Evolutionary conservation across 306 rosid species (phyloP), one percentile per base, ranked within the genome.

Genomic region (Gillenia trifoliata): DNA sequence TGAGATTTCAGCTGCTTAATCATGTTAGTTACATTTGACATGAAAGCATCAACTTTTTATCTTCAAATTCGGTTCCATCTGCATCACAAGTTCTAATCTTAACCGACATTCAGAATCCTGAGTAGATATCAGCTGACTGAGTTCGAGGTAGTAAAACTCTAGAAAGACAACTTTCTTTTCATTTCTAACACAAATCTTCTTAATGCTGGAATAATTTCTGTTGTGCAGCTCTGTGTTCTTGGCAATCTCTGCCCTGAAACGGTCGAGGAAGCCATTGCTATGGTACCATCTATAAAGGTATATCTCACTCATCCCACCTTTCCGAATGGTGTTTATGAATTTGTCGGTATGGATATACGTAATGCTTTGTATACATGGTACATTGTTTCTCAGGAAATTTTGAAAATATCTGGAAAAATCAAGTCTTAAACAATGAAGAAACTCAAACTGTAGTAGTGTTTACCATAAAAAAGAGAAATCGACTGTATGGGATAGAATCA

Each of bases 171-270:
- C 45, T 30, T 30, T 38, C 59, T 22, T 77, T 15, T 71, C 17
- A 20, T 47, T 29, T 11, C 8, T 28, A 33, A 22, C 66, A 38
- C 20, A 25, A 64, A 68, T 69, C 29, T 30, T 54, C 20, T 38
- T 65, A 41, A 23, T 64, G 40, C 25, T 77, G 59, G 77, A 29
- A 40, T 73, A 11, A 43, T 74, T 64, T 65, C 57, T 70, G 25
- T 68, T 66, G 62, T 86, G 87, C 88, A 94, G 98, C 86, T 94
- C 31, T 94, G 97, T 81, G 98, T 94, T 71, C 98, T 94, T 72
- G 98, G 98, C 40, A 94, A 94, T 87, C 97, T 94, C 74, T 94
- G 98, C 78, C 98, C 98, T 8, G 98, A 94, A 87, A 94, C 98
- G 63, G 98, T 94, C 74, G 98, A 94, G 88, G 98, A 94, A 90